These are phyloP conservation scores for Yamadazyma sp. DNA, from an alignment of 1,139 yeast species.

Conservation along the genomic window DNA sequence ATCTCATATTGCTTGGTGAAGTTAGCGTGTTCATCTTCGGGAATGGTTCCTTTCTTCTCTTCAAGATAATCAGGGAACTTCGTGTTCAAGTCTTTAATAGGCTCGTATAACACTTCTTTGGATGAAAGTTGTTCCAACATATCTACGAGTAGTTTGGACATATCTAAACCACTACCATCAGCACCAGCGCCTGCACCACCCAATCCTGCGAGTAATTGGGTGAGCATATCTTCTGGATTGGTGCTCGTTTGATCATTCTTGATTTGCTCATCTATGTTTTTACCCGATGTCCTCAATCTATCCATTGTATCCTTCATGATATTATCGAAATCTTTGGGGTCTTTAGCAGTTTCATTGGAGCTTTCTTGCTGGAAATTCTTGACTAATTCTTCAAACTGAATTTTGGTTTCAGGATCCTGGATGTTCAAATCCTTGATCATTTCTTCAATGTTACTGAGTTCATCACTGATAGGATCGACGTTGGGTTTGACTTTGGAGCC, in stretches of 20 bases:
- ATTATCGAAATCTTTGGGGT: slow-evolving; percentile 56
- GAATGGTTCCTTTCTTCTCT: slow-evolving; percentile 44
- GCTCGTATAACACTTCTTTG: slow-evolving; percentile 84
- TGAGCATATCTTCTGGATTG: slow-evolving; percentile 60
- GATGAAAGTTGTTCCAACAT: slow-evolving; percentile 84
- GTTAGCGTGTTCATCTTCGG: slow-evolving; percentile 48
- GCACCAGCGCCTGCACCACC: slow-evolving; percentile 42
- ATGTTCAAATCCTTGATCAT: slow-evolving; percentile 58
- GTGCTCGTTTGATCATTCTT: slow-evolving; percentile 47
- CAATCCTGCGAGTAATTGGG: slow-evolving; percentile 51
- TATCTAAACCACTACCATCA: slow-evolving; percentile 41
- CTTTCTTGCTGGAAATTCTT: slow-evolving; percentile 45
- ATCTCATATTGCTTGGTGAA: slow-evolving; percentile 58
- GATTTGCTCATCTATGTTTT: slow-evolving; percentile 62
- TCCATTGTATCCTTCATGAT: slow-evolving; percentile 82
- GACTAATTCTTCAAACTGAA: slow-evolving; percentile 52
- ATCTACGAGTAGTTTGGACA: slow-evolving; percentile 66
- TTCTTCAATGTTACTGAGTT: slow-evolving; percentile 52
- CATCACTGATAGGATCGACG: slow-evolving; percentile 33
- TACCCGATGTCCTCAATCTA: slow-evolving; percentile 70
- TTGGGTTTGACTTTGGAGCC: slow-evolving; percentile 51
- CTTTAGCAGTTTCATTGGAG: slow-evolving; percentile 31
- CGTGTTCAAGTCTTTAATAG: slow-evolving; percentile 75
- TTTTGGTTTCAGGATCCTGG: slow-evolving; percentile 60
- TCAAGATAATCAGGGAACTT: slow-evolving; percentile 67